These are phyloP conservation scores for Omphalea diandra DNA, from an alignment of 441 rosid genomes.

Conservation along the genomic window DNA sequence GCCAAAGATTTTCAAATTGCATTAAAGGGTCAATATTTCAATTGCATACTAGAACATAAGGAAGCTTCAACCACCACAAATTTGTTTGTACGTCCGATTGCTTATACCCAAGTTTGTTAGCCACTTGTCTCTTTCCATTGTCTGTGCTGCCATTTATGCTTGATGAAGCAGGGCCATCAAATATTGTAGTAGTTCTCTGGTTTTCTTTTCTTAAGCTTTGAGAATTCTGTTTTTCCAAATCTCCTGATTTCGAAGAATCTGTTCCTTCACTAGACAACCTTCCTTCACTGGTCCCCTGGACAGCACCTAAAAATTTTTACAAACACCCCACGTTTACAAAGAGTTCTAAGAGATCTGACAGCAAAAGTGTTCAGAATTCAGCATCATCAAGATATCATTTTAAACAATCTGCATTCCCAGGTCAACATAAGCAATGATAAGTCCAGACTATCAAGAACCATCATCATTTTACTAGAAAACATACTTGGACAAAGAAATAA, in stretches of 20 bases:
- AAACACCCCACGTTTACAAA: constrained; percentile 12
- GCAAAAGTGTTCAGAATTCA: neutral
- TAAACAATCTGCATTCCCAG: neutral
- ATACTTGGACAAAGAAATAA: neutral
- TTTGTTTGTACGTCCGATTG: constrained; percentile 30
- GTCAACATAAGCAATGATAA: neutral
- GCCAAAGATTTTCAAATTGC: neutral
- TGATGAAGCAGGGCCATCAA: constrained; percentile 20
- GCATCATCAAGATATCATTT: neutral
- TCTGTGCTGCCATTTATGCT: constrained; percentile 31
- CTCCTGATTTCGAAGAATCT: constrained; percentile 29
- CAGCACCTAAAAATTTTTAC: constrained; percentile 45
- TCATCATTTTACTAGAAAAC: neutral
- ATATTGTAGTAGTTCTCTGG: constrained; percentile 25
- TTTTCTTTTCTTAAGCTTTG: constrained; percentile 26
- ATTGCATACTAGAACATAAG: constrained; percentile 61
- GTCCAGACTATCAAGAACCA: neutral
- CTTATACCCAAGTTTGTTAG: constrained; percentile 27
- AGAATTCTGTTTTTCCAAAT: constrained; percentile 12
- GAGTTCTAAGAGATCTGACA: constrained; percentile 1
- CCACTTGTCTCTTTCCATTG: constrained; percentile 22
- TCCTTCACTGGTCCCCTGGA: constrained; percentile 31
- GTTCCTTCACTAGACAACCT: constrained; percentile 29
- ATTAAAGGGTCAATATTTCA: constrained; percentile 6
- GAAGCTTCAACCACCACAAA: constrained; percentile 82